Percentiles rank a stretch among this genome's conserved stretches.
Conservation (phyloP, 2,329 filamentous ascomycete species). For the Trichoderma lentiforme region DNA sequence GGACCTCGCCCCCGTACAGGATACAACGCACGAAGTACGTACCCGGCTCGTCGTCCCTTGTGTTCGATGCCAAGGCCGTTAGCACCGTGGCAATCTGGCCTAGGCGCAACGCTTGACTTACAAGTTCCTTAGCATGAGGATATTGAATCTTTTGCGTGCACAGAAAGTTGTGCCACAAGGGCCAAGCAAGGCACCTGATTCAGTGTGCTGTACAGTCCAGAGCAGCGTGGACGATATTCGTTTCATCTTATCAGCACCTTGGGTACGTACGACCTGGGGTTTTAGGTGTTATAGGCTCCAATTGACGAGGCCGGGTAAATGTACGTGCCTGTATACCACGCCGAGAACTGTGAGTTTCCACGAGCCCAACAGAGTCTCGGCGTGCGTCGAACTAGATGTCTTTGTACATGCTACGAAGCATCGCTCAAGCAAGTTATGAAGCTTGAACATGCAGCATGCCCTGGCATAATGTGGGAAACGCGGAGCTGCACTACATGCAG, state of each 20-base stretch:
- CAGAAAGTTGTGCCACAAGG: not conserved
- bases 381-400: not conserved
- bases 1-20: not conserved
- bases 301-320: not conserved
- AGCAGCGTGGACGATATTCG: not conserved
- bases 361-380: not conserved
- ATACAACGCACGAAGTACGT: not conserved
- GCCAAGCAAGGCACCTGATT: not conserved
- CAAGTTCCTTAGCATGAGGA: not conserved
- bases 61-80: conserved; percentile 7
- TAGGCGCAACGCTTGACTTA: not conserved
- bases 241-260: not conserved
- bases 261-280: not conserved
- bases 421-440: not conserved
- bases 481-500: not conserved
- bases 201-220: not conserved
- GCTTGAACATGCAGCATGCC: not conserved
- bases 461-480: not conserved
- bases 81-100: not conserved
- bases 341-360: not conserved
- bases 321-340: not conserved
- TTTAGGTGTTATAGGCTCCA: not conserved
- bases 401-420: not conserved
- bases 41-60: not conserved
- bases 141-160: not conserved